Conservation (phyloP, 2,329 filamentous ascomycete species). For the Berkeleyomyces rouxiae region DNA sequence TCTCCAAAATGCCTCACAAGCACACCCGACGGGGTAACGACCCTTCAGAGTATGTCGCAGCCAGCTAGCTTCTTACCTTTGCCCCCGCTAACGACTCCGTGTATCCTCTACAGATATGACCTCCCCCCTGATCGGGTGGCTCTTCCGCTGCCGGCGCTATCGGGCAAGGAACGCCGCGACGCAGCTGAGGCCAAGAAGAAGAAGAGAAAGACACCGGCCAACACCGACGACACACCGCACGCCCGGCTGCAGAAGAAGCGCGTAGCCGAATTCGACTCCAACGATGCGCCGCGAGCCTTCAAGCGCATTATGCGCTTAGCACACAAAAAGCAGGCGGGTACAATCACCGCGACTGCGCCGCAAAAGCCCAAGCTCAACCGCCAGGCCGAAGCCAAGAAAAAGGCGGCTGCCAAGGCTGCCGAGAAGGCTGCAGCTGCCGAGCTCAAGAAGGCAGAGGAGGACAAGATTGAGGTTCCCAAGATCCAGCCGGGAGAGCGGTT, state of each 20-base stretch:
- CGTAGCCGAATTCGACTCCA: constrained; percentile 25
- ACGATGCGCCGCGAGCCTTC: constrained; percentile 84
- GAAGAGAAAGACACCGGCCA: constrained; percentile 17
- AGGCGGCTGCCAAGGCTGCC: constrained; percentile 17
- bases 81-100: not conserved
- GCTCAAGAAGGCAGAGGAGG: constrained; percentile 17
- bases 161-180: constrained; percentile 10
- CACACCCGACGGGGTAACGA: constrained; percentile 53
- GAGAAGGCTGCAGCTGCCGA: constrained; percentile 51
- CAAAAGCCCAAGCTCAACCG: constrained; percentile 16
- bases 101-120: constrained; percentile 3
- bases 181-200: constrained; percentile 17
- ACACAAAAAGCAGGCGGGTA: constrained; percentile 18
- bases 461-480: constrained; percentile 32
- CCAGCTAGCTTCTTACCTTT: not conserved
- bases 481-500: constrained; percentile 75
- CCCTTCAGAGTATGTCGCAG: constrained; percentile 31
- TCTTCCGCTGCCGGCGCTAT: constrained; percentile 9
- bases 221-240: constrained; percentile 27
- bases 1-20: constrained; percentile 60
- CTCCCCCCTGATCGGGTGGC: constrained; percentile 6
- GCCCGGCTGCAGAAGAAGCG: constrained; percentile 19
- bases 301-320: constrained; percentile 66
- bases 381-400: constrained; percentile 6
- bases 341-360: constrained; percentile 7